A percentile compares a stretch with the other conserved stretches of the same genome.
These are phyloP conservation scores for Puccinia horiana DNA, from an alignment of 1,284 basidiomycete genomes.

Conservation along the genomic window DNA sequence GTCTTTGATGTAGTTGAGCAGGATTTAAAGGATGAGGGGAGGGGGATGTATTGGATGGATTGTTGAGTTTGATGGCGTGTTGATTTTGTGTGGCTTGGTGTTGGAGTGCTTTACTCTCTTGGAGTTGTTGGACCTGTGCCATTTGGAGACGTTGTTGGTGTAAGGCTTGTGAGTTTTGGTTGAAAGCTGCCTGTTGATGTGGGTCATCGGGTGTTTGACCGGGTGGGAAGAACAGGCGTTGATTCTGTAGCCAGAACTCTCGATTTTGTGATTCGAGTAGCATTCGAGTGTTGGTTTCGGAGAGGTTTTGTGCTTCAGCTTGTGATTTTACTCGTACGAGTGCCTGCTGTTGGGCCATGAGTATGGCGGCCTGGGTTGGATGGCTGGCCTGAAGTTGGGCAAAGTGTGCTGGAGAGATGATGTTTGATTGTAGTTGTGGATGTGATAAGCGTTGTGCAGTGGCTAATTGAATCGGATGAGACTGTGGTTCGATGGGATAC, in stretches of 20 bases:
- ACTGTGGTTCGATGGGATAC: constrained; percentile 6
- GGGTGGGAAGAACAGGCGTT: neutral
- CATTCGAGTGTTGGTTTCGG: constrained; percentile 1
- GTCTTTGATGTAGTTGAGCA: neutral
- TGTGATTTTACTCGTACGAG: constrained; percentile 10
- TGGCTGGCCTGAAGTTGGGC: constrained; percentile 21
- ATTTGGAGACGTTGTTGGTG: constrained; percentile 12
- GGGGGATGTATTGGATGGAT: neutral
- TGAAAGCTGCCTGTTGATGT: neutral
- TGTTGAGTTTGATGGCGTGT: neutral
- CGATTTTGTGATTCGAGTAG: constrained; percentile 9
- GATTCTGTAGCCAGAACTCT: constrained; percentile 18
- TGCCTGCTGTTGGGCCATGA: neutral
- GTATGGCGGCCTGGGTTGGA: neutral
- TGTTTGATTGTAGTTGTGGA: neutral
- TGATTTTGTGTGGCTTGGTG: constrained; percentile 17
- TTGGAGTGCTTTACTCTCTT: constrained; percentile 20
- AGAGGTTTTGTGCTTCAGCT: constrained; percentile 14
- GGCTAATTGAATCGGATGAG: constrained; percentile 7
- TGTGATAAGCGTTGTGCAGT: neutral
- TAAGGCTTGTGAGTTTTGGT: neutral
- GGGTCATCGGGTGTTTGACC: neutral
- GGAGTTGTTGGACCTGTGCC: constrained; percentile 13
- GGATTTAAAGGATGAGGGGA: neutral
- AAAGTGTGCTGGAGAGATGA: neutral